Conservation (phyloP, 106 monocot species). For the Allium sativum region DNA sequence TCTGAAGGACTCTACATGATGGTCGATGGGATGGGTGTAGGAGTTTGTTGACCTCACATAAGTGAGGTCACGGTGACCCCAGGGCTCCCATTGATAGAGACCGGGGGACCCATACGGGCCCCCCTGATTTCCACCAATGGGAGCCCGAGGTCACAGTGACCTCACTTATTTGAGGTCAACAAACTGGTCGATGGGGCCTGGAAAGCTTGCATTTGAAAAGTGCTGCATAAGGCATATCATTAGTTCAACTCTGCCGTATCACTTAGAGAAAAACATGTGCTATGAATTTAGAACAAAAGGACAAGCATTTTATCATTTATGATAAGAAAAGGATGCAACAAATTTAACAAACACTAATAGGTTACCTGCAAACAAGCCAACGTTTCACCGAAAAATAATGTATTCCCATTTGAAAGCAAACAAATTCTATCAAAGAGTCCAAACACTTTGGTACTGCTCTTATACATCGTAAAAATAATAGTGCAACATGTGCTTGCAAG, state of each 20-base stretch:
- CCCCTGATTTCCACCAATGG: too few relatives aligned
- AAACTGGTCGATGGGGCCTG: constrained; percentile 93
- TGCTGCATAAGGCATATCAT: constrained; percentile 48
- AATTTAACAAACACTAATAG: constrained; percentile 7
- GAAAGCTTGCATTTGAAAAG: constrained; percentile 96
- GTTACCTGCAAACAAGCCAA: constrained; percentile 85
- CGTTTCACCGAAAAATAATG: constrained; percentile 95
- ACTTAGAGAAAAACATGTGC: too few relatives aligned
- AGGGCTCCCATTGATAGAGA: too few relatives aligned
- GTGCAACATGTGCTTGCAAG: constrained; percentile 96
- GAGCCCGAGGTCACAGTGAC: too few relatives aligned
- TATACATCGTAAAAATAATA: constrained; percentile 93
- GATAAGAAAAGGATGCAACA: background rate
- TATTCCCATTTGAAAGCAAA: constrained; percentile 97
- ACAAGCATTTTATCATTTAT: background rate
- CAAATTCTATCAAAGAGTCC: constrained; percentile 98
- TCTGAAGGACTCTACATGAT: constrained; percentile 99
- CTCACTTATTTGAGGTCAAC: too few relatives aligned
- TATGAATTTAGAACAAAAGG: too few relatives aligned
- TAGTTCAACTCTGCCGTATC: too few relatives aligned
- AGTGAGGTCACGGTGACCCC: too few relatives aligned
- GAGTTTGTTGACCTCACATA: too few relatives aligned
- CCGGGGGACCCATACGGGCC: too few relatives aligned
- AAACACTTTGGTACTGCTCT: constrained; percentile 99
- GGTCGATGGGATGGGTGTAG: too few relatives aligned